Evolutionary conservation across 257 asterid species (phyloP), one percentile per base, ranked within the genome.

Genomic region (Forsythia viridissima): DNA sequence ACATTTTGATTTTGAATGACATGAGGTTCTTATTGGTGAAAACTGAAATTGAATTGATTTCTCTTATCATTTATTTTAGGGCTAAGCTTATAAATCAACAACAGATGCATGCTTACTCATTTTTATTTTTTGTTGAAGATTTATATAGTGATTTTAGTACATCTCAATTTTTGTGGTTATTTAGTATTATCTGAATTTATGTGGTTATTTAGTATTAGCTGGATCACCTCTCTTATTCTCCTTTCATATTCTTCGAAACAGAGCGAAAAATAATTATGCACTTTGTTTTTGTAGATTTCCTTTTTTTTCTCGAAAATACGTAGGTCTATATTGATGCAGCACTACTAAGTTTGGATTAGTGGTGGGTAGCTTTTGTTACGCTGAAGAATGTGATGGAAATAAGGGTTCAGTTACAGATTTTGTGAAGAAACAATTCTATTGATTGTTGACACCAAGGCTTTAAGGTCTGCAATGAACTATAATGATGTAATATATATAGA

Each of bases 221-320:
- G 6, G 38, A 24, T 9, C 85, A 76, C 41, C 77, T 13, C 79
- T 24, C 48, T 71, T 67, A 36, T 70, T 71, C 66, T 46, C 55
- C 68, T 41, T 61, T 59, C 2, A 34, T 40, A 68, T 57, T 61
- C 40, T 70, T 82, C 46, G 55, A 13, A 15, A 2, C 21, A 63
- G 71, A 43, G 34, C 13, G 41, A 74, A 16, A 18, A 52, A 69
- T 41, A 41, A 39, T 42, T 59, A 18, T 20, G 24, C 72, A 52
- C 11, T 76, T n/a, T n/a, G n/a, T n/a, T n/a, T n/a, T n/a, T n/a
- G n/a, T n/a, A n/a, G n/a, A n/a, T n/a, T n/a, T n/a, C n/a, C n/a
- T n/a, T n/a, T n/a, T n/a, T n/a, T n/a, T n/a, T n/a, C n/a, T n/a
- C n/a, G n/a, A n/a, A n/a, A n/a, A n/a, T n/a, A n/a, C n/a, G n/a